A percentile compares a stretch with the other conserved stretches of the same genome.
phyloP scores from a whole-genome alignment of 352 stramenopile species.

The Elongisporangium undulatum region DNA sequence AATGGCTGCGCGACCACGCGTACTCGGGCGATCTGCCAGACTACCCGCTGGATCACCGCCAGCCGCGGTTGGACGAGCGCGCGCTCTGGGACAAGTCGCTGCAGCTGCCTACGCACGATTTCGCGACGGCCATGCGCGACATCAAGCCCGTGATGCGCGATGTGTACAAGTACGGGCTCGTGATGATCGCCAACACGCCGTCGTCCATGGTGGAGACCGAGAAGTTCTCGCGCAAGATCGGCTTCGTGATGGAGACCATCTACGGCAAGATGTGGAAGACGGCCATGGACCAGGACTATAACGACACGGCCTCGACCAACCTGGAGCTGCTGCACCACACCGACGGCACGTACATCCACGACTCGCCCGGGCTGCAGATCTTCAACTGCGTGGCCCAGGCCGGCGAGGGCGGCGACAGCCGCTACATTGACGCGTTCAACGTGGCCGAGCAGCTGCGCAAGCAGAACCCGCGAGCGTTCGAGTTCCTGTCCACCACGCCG shows the following conservation, averaged over 20 bases:
- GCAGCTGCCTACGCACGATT: slow-evolving; percentile 42
- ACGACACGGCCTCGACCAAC: slow-evolving; percentile 87
- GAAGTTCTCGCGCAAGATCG: slow-evolving; percentile 74
- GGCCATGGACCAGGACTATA: slow-evolving; percentile 74
- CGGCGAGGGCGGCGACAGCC: slow-evolving; percentile 62
- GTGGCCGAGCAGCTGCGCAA: slow-evolving; percentile 58
- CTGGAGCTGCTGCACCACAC: slow-evolving; percentile 83
- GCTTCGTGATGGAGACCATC: slow-evolving; percentile 82
- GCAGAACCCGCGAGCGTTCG: slow-evolving; percentile 56
- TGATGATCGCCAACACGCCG: slow-evolving; percentile 60
- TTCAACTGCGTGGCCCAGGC: slow-evolving; percentile 87
- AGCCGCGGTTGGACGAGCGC: slow-evolving; percentile 44
- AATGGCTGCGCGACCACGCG: slow-evolving; percentile 75
- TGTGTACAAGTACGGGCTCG: slow-evolving; percentile 66
- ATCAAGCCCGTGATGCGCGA: slow-evolving; percentile 68
- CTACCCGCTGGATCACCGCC: slow-evolving; percentile 56
- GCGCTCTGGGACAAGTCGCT: slow-evolving; percentile 49
- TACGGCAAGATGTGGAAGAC: slow-evolving; percentile 91
- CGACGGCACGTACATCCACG: slow-evolving; percentile 85
- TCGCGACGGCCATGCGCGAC: slow-evolving; percentile 34
- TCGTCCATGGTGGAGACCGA: slow-evolving; percentile 79
- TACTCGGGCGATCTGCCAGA: slow-evolving; percentile 38
- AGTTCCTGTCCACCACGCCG: slow-evolving; percentile 60
- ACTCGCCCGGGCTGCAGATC: slow-evolving; percentile 84
- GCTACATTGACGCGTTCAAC: slow-evolving; percentile 81